Base-by-base conservation (phyloP, 768 basidiomycete genomes). In the Russula brevipes region DNA sequence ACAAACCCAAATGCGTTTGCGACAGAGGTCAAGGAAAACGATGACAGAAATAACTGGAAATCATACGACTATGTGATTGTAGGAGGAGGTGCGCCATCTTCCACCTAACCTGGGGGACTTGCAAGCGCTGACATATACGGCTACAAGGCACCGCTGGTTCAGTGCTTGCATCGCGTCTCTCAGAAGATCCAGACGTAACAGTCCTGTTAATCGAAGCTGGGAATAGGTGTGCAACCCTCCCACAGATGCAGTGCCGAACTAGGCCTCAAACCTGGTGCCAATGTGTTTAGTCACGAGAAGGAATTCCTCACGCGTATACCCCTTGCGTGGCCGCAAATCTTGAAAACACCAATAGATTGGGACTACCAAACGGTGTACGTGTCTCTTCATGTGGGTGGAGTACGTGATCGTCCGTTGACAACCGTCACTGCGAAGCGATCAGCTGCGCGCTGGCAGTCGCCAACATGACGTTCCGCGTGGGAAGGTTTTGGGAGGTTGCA, bases 171-270 rank as follows among this genome's bases (percentile, higher is more conserved):
- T 75, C 83, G 1, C 78, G 86, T 17, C 71, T 87, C 16, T 80
- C 79, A 4, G 86, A 86, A 70, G 78, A 85, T 61, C 80, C 83
- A 0, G 73, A 73, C 5, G 70, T 83, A 10, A 75, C 78, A 0
- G 82, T 87, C 33, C 74, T 86, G 10, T 70, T 87, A 1, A 71
- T 87, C 1, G 86, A 87, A 70, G 80, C 85, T 14, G 86, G 86
- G 6, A 74, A 74, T 59, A 88, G 87, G 87, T 85, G 51, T 31
- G 72, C 42, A 2, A 14, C 49, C 39, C 8, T 39, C 19, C 33
- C 30, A 41, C 30, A 12, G 2, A 35, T 50, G 39, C n/a, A 17
- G 9, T 11, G 35, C 44, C 4, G 41, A 19, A n/a, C 17, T 3
- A 44, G 17, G 42, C 16, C 42, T 41, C 39, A n/a, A 50, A 47